Percentiles rank a stretch among this genome's conserved stretches.
Conservation (phyloP, 768 basidiomycete species). For the Boletus vinaceobasis region DNA sequence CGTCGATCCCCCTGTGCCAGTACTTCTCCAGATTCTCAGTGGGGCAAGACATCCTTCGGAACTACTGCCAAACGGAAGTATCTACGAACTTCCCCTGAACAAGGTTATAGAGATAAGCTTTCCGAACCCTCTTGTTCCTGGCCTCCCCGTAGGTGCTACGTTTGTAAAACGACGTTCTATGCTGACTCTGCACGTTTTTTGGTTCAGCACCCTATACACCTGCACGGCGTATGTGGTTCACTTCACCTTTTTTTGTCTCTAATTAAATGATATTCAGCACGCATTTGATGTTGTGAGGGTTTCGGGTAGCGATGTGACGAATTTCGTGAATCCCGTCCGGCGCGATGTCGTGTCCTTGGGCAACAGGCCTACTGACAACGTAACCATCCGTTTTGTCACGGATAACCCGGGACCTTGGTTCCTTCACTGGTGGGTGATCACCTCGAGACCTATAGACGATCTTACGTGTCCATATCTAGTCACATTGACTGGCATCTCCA, state of each 20-base stretch:
- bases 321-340: constrained; percentile 37
- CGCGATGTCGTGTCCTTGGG: constrained; percentile 34
- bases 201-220: constrained; percentile 38
- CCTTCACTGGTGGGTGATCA: constrained; percentile 37
- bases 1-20: constrained; percentile 42
- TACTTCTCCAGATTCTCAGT: constrained; percentile 57
- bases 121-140: constrained; percentile 30
- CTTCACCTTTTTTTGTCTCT: not conserved
- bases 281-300: constrained; percentile 35
- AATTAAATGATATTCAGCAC: constrained; percentile 23
- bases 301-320: constrained; percentile 28
- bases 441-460: not conserved
- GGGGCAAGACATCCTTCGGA: constrained; percentile 45
- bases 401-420: constrained; percentile 68
- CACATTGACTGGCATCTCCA: constrained; percentile 32
- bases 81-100: constrained; percentile 45
- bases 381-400: constrained; percentile 57
- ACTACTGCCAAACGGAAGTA: constrained; percentile 46
- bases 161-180: not conserved
- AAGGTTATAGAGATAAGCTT: constrained; percentile 46
- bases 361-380: constrained; percentile 35
- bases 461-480: constrained; percentile 9
- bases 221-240: constrained; percentile 37
- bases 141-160: constrained; percentile 28
- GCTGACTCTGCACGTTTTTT: not conserved